Base-by-base conservation (phyloP, 352 stramenopile species). In the Pythium sukuiense region DNA sequence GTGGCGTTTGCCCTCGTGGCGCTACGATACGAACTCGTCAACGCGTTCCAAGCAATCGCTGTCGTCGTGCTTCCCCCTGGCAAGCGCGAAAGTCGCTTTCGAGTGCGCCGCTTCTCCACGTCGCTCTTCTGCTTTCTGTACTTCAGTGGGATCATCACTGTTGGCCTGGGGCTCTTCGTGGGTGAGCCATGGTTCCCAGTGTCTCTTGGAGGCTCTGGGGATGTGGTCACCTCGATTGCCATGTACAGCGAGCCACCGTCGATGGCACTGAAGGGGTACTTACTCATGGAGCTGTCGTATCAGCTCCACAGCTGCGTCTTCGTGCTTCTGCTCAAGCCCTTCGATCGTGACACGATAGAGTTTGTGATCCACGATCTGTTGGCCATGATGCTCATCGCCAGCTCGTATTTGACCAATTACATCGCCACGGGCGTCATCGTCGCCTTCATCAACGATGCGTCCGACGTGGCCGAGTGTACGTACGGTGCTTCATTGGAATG, bases 61-160 rank as follows among this genome's bases (percentile, higher is more conserved):
- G 8, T 8, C 8, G 32, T 35, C 32, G 32, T 35, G 32, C 32
- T 35, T 35, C 32, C 32, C 32, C 4, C 8, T 35, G 32, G 32
- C 32, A 35, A 35, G 32, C 32, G 32, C 32, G 32, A 35, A 35
- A 35, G 32, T 8, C 32, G 32, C 32, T 61, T 53, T 62, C 80
- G 77, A 53, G 72, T 88, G 37, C 67, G 84, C 39, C 80, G 80
- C 55, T 87, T 88, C 55, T 61, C 77, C 12, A 82, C 74, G 20
- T 77, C 85, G 37, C 24, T 87, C 24, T 88, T 88, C 67, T 87
- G 87, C 60, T 58, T 88, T 35, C 43, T 80, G 72, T 88, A 81
- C 66, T 88, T 81, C 37, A 37, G 69, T 14, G 35, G 20, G n/a
- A 83, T 85, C 58, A 74, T 73, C 53, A 52, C 65, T 24, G 67